A percentile compares a stretch with the other conserved stretches of the same genome.
phyloP scores from a whole-genome alignment of 352 stramenopile species.

The Globisporangium polare region DNA sequence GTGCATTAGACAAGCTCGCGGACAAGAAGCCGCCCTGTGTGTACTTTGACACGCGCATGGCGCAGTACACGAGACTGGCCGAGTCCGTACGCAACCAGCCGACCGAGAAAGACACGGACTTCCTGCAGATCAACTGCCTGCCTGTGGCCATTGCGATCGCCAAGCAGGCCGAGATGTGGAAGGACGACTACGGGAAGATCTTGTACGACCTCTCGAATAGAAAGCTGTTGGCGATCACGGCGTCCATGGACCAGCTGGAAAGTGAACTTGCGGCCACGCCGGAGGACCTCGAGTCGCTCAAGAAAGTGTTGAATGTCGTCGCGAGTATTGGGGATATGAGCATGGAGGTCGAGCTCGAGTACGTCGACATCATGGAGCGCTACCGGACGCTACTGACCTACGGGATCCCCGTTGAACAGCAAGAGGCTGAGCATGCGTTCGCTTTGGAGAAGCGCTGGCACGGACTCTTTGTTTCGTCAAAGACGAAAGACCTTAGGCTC shows the following conservation, averaged over 20 bases:
- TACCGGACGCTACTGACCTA: conserved; percentile 88
- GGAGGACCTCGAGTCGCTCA: conserved; percentile 90
- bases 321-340: conserved; percentile 76
- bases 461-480: conserved; percentile 70
- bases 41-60: conserved; percentile 94
- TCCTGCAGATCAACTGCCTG: conserved; percentile 92
- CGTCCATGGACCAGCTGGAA: conserved; percentile 80
- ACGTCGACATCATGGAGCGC: conserved; percentile 90
- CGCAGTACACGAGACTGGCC: conserved; percentile 85
- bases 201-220: conserved; percentile 85
- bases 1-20: conserved; percentile 87
- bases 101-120: conserved; percentile 93
- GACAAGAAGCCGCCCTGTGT: conserved; percentile 92
- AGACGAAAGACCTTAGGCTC: conserved; percentile 92
- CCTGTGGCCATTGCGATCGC: conserved; percentile 87
- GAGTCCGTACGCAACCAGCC: conserved; percentile 87
- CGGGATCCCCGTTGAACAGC: conserved; percentile 63
- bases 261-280: conserved; percentile 75
- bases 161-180: conserved; percentile 92
- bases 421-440: conserved; percentile 70
- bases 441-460: conserved; percentile 83
- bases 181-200: conserved; percentile 92
- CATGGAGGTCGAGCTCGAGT: conserved; percentile 95
- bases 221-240: conserved; percentile 67
- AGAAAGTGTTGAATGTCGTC: conserved; percentile 93